Percentiles rank a stretch among this genome's conserved stretches.
These are phyloP conservation scores for Kodamaea suecica DNA, from an alignment of 1,139 yeast genomes.

Conservation along the genomic window DNA sequence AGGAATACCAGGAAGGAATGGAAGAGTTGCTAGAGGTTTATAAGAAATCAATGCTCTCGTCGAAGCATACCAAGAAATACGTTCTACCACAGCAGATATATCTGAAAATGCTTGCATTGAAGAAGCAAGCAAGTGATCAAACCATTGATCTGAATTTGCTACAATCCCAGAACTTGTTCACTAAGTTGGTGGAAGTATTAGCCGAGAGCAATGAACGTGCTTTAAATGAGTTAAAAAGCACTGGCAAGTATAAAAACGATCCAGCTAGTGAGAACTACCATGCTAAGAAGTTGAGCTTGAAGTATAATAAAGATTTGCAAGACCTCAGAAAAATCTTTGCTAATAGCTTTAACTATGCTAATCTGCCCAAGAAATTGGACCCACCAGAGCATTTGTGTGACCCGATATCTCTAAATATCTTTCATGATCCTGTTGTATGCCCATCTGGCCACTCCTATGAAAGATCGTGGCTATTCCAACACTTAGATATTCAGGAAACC, in stretches of 20 bases:
- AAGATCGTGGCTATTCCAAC: slow-evolving; percentile 36
- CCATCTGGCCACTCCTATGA: slow-evolving; percentile 51
- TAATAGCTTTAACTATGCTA: slow-evolving; percentile 18
- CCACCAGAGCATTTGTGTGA: slow-evolving; percentile 46
- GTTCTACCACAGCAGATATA: slow-evolving; percentile 19
- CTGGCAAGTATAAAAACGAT: background rate
- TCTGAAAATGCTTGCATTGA: slow-evolving; percentile 19
- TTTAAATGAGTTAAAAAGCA: background rate
- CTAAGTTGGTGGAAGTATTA: slow-evolving; percentile 22
- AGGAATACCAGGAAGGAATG: slow-evolving; percentile 26
- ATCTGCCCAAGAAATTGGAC: slow-evolving; percentile 14
- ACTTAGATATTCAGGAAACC: slow-evolving; percentile 29
- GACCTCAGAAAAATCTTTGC: slow-evolving; percentile 24
- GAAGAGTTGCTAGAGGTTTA: slow-evolving; percentile 28
- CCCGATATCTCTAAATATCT: slow-evolving; percentile 45
- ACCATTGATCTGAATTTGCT: slow-evolving; percentile 18
- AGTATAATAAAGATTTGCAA: slow-evolving; percentile 21
- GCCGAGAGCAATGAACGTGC: slow-evolving; percentile 18
- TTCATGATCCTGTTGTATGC: slow-evolving; percentile 45
- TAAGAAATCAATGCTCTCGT: slow-evolving; percentile 23
- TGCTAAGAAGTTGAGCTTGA: slow-evolving; percentile 17
- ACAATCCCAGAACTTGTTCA: slow-evolving; percentile 23
- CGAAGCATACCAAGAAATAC: slow-evolving; percentile 19
- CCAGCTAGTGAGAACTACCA: background rate
- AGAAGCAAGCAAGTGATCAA: slow-evolving; percentile 15